Percentiles rank a stretch among this genome's conserved stretches.
These are phyloP conservation scores for Rhynchosporium secalis DNA, from an alignment of 2,329 filamentous ascomycete genomes.

Conservation along the genomic window DNA sequence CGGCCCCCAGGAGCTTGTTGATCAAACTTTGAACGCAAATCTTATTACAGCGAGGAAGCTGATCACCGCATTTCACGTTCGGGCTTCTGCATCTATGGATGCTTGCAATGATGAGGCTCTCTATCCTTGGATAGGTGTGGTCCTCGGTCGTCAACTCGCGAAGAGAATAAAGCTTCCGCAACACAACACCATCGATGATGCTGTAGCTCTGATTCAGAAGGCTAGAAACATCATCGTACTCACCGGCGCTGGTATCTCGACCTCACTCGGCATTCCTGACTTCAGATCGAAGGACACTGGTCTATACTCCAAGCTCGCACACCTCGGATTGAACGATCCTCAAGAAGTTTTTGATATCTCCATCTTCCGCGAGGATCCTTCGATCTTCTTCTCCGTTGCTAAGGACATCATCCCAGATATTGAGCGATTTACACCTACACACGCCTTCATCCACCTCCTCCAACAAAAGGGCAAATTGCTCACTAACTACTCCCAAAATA, in stretches of 20 bases:
- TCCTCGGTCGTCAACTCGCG: constrained; percentile 75
- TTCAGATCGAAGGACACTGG: constrained; percentile 93
- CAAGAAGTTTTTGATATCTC: constrained; percentile 95
- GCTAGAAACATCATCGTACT: constrained; percentile 87
- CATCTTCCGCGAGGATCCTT: constrained; percentile 82
- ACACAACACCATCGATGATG: constrained; percentile 88
- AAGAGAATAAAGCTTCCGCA: constrained; percentile 77
- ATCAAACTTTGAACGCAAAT: constrained; percentile 67
- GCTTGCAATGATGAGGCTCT: constrained; percentile 72
- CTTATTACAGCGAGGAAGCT: constrained; percentile 78
- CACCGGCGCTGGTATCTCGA: constrained; percentile 95
- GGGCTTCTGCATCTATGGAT: constrained; percentile 71
- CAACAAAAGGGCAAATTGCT: constrained; percentile 86
- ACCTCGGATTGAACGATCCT: constrained; percentile 74
- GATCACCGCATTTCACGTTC: constrained; percentile 81
- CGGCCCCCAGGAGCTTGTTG: constrained; percentile 76
- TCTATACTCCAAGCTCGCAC: constrained; percentile 81
- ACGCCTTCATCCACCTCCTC: constrained; percentile 87
- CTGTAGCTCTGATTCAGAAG: constrained; percentile 70
- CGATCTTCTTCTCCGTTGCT: constrained; percentile 87
- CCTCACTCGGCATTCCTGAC: constrained; percentile 93
- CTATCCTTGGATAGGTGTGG: constrained; percentile 72
- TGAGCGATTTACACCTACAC: constrained; percentile 83
- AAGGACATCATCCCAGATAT: constrained; percentile 84
- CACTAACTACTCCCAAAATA: constrained; percentile 98